Evolutionary conservation across 495 filamentous ascomycete genomes (phyloP), one percentile per base, ranked within the genome.

Genomic region (Pseudomonodictys pantanalensis): DNA sequence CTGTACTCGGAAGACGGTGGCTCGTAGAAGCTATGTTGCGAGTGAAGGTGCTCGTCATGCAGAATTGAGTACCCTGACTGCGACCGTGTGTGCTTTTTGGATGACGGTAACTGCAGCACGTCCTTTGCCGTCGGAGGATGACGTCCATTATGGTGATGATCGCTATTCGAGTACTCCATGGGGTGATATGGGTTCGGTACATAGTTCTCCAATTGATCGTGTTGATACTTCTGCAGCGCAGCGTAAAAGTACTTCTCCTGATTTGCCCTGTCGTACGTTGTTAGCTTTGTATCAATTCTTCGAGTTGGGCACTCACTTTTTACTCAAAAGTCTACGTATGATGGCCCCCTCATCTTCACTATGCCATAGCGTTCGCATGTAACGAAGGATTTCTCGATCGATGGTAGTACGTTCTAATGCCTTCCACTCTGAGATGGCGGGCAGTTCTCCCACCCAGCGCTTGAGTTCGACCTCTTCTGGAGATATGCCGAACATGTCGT

Each of bases 161-260:
- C 92, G 71, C 90, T 93, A 17, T 86, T 78, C 1, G 92, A 95
- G 68, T 91, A 86, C 28, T 81, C 81, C 17, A 95, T 75, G 2
- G 86, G 80, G 51, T 84, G 81, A 29, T 41, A 18, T 15, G 65
- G 30, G 42, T 45, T 57, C 17, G 81, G 81, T 62, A 82, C 80
- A 67, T 91, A 96, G 62, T 95, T 89, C 67, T 97, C 91, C 11
- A 95, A 68, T 52, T 91, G 83, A 32, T 88, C 84, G 49, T 96
- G 85, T 20, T 87, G 78, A 69, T 95, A 92, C 63, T 83, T 86
- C 57, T 86, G 73, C 22, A 98, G 82, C 0, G 92, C 80, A 68
- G 81, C 86, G 76, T 97, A 98, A 64, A 97, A 95, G 67, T 91
- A 77, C 62, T 95, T 92, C 67, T 96, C 90, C 30, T 95, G 87